A percentile compares a stretch with the other conserved stretches of the same genome.
These are phyloP conservation scores for Wickerhamomyces ciferrii DNA, from an alignment of 805 yeast species.

Conservation along the genomic window DNA sequence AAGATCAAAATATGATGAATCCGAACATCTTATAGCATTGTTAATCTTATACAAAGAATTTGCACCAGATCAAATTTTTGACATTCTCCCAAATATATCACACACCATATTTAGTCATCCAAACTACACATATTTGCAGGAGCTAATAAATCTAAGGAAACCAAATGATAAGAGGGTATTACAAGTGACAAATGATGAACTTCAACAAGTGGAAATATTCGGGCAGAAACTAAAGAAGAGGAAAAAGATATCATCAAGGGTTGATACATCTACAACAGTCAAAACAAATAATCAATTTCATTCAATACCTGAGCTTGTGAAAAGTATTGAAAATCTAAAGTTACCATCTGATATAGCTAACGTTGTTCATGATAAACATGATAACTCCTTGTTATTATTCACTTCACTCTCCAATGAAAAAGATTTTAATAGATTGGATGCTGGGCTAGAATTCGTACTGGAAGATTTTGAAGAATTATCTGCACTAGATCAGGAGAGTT, in stretches of 20 bases:
- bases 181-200: conserved; percentile 1
- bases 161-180: neutral
- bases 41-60: conserved; percentile 17
- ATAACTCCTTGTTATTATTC: conserved; percentile 4
- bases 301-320: conserved; percentile 4
- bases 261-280: conserved; percentile 5
- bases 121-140: conserved; percentile 6
- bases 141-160: conserved; percentile 2
- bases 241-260: conserved; percentile 1
- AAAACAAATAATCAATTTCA: conserved; percentile 1
- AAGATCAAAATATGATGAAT: conserved; percentile 13
- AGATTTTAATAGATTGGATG: conserved; percentile 3
- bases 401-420: conserved; percentile 1
- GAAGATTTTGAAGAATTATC: conserved; percentile 1
- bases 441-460: conserved; percentile 7
- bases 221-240: conserved; percentile 11
- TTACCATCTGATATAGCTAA: conserved; percentile 7
- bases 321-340: conserved; percentile 1
- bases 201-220: conserved; percentile 8
- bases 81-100: conserved; percentile 19
- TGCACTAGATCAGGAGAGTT: no score
- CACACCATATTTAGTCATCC: conserved; percentile 21
- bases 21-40: conserved; percentile 17
- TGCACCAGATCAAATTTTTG: conserved; percentile 19
- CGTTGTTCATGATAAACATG: conserved; percentile 6